Conservation (phyloP, 768 basidiomycete genomes). For the Hebeloma cylindrosporum region DNA sequence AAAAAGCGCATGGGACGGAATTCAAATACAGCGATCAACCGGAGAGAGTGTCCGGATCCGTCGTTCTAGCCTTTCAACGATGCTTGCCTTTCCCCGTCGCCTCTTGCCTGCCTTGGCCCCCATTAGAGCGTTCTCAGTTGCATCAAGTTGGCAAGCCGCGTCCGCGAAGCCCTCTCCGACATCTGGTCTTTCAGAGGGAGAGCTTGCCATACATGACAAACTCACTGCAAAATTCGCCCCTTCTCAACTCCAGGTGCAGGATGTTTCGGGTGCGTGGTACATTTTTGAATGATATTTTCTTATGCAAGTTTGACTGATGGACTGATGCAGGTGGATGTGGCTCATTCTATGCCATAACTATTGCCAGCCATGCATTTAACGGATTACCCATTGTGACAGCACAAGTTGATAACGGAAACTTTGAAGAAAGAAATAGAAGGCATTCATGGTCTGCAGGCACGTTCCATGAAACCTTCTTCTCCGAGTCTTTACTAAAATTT, state of each 20-base stretch:
- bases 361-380: constrained; percentile 83
- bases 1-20: background rate
- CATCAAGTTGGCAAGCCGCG: constrained; percentile 19
- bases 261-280: constrained; percentile 78
- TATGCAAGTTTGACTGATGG: background rate
- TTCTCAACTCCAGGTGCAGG: constrained; percentile 80
- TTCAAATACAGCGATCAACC: constrained; percentile 2
- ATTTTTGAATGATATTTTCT: constrained; percentile 5
- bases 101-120: constrained; percentile 26
- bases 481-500: background rate
- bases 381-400: constrained; percentile 89
- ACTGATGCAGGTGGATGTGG: constrained; percentile 82
- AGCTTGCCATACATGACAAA: constrained; percentile 69
- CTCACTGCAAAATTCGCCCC: constrained; percentile 76
- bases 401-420: constrained; percentile 81
- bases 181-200: constrained; percentile 52
- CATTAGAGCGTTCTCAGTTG: constrained; percentile 31
- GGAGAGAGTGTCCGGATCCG: background rate
- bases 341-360: constrained; percentile 91
- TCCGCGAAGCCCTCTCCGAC: constrained; percentile 17
- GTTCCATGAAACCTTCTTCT: constrained; percentile 21
- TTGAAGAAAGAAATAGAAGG: constrained; percentile 87
- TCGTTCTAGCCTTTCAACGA: constrained; percentile 14
- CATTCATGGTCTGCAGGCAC: constrained; percentile 93
- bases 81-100: constrained; percentile 39